Evolutionary conservation across 2,329 filamentous ascomycete species (phyloP).

Genomic region (Pseudogymnoascus sp.): DNA sequence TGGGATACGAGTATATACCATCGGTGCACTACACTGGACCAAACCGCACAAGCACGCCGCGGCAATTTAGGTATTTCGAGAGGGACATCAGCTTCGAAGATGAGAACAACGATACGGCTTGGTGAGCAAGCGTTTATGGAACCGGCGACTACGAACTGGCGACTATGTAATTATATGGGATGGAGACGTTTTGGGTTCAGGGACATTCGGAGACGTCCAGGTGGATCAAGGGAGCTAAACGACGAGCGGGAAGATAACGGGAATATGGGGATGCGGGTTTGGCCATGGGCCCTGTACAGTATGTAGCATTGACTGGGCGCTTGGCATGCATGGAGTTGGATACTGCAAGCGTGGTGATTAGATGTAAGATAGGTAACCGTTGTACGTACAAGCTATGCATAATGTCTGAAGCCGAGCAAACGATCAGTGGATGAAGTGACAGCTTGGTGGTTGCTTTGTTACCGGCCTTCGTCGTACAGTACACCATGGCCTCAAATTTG

Average conservation of each 20-base stretch:
- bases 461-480: neutral
- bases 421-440: neutral
- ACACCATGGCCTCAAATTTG: neutral
- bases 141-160: neutral
- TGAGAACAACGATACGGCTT: neutral
- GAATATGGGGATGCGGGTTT: constrained; percentile 6
- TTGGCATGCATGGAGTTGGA: constrained; percentile 1
- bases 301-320: neutral
- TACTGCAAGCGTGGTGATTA: neutral
- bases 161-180: neutral
- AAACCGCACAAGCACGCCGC: neutral
- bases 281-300: neutral
- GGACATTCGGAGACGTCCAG: neutral
- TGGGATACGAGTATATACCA: neutral
- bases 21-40: neutral
- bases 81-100: neutral
- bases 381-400: constrained; percentile 6
- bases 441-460: neutral
- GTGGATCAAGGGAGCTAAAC: constrained; percentile 3
- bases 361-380: constrained; percentile 1
- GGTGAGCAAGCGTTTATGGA: neutral
- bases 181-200: neutral
- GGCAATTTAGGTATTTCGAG: neutral
- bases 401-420: neutral
- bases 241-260: constrained; percentile 4